Conservation (phyloP, 208 protist species). For the Tritrichomonas foetus region DNA sequence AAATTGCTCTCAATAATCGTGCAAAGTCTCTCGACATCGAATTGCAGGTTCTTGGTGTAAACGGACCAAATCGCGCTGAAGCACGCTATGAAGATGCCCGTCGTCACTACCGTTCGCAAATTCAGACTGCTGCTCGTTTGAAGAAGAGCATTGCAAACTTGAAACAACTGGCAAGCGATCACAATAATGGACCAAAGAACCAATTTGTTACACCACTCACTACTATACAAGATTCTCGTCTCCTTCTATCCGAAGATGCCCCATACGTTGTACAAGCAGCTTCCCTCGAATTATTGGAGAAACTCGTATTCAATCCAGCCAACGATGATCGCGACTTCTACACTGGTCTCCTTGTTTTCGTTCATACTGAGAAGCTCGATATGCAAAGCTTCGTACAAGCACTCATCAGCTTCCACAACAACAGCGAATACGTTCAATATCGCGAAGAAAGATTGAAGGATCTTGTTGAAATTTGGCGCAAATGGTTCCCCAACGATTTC, state of each 20-base stretch:
- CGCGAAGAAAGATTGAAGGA: not conserved
- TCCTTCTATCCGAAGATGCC: not conserved
- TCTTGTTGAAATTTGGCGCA: not conserved
- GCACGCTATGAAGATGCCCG: not conserved
- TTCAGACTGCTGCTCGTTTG: no score
- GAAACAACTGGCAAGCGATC: not conserved
- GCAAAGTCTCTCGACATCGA: not conserved
- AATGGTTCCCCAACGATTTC: not conserved
- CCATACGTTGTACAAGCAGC: not conserved
- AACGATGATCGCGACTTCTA: not conserved
- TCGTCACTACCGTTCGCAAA: not conserved
- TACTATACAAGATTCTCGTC: not conserved
- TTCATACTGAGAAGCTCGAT: not conserved
- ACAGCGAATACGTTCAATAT: no score
- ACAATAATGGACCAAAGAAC: not conserved
- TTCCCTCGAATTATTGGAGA: not conserved
- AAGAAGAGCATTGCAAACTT: not conserved
- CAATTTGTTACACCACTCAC: not conserved
- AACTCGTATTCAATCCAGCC: not conserved
- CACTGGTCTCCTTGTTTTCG: not conserved
- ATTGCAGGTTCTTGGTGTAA: not conserved
- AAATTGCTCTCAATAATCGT: not conserved
- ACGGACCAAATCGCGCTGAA: not conserved
- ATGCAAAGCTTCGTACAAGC: not conserved
- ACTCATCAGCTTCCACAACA: not conserved